Evolutionary conservation across 306 rosid genomes (phyloP).

Genomic region (Dryas drummondii): DNA sequence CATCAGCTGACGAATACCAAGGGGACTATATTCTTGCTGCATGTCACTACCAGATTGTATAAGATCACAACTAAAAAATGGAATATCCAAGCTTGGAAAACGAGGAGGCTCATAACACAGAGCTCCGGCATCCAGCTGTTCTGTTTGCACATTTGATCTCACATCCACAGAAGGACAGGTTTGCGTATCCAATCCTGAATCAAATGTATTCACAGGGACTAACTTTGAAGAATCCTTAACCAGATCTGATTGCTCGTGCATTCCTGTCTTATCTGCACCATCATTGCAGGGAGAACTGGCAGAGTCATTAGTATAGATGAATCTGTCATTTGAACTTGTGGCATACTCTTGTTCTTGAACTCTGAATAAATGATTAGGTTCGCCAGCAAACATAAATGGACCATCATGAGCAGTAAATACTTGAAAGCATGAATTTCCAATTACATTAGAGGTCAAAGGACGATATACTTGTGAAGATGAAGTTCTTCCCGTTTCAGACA

Average conservation of each 20-base stretch:
- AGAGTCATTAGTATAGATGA: slow-evolving; percentile 53
- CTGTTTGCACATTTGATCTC: slow-evolving; percentile 35
- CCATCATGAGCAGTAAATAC: slow-evolving; percentile 50
- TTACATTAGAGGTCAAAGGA: slow-evolving; percentile 37
- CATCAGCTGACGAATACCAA: slow-evolving; percentile 93
- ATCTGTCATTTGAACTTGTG: slow-evolving; percentile 43
- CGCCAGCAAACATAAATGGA: slow-evolving; percentile 38
- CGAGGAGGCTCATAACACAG: slow-evolving; percentile 96
- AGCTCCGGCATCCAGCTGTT: slow-evolving; percentile 61
- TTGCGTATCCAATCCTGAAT: slow-evolving; percentile 45
- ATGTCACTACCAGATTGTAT: slow-evolving; percentile 68
- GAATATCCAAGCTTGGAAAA: slow-evolving; percentile 86
- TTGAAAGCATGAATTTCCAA: slow-evolving; percentile 44
- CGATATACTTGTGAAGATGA: slow-evolving; percentile 35
- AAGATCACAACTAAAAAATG: slow-evolving; percentile 98
- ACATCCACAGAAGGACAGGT: slow-evolving; percentile 41
- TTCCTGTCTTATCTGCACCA: slow-evolving; percentile 28
- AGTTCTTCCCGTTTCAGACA: slow-evolving; percentile 43
- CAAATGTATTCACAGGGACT: slow-evolving; percentile 70
- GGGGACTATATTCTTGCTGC: slow-evolving; percentile 98
- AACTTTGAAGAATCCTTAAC: slow-evolving; percentile 50
- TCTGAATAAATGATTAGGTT: slow-evolving; percentile 49
- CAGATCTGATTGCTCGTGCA: slow-evolving; percentile 46
- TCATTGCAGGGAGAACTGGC: slow-evolving; percentile 49
- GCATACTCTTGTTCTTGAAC: slow-evolving; percentile 54